Conservation (phyloP, 2,329 filamentous ascomycete genomes). For the Paradendryphiella salina region DNA sequence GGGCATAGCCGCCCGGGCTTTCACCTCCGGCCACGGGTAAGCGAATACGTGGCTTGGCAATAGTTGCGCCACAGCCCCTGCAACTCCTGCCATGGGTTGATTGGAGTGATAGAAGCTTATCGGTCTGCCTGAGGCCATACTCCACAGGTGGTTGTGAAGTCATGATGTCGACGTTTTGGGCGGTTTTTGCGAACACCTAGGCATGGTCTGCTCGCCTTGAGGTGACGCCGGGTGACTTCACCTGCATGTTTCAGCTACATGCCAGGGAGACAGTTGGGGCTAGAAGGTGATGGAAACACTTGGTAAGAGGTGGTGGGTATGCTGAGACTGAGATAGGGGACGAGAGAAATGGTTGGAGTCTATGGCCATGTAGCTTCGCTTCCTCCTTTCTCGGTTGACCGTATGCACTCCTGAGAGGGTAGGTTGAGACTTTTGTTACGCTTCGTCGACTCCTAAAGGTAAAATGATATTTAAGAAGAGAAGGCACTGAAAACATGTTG, state of each 20-base stretch:
- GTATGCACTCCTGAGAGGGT: too few relatives aligned
- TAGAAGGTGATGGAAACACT: background rate
- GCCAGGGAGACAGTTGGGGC: background rate
- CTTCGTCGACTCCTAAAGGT: too few relatives aligned
- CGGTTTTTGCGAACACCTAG: background rate
- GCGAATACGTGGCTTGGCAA: slow-evolving; percentile 6
- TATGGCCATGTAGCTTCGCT: background rate
- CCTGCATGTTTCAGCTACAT: background rate
- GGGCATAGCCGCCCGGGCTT: background rate
- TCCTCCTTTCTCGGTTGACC: background rate
- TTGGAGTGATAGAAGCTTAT: background rate
- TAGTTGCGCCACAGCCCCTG: background rate
- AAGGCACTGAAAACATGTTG: too few relatives aligned
- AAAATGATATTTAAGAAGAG: too few relatives aligned
- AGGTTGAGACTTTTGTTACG: too few relatives aligned
- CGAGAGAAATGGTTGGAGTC: background rate
- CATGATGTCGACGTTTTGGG: background rate
- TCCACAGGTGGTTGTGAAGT: background rate
- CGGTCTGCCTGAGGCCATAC: background rate
- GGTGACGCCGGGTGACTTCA: background rate
- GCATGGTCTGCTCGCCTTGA: too few relatives aligned
- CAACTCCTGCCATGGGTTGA: background rate
- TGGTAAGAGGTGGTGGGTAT: background rate
- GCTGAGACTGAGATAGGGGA: background rate
- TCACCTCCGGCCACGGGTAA: background rate